These are phyloP conservation scores for Coemansia erecta DNA, from an alignment of 192 early-diverging fungal genomes.

Conservation along the genomic window DNA sequence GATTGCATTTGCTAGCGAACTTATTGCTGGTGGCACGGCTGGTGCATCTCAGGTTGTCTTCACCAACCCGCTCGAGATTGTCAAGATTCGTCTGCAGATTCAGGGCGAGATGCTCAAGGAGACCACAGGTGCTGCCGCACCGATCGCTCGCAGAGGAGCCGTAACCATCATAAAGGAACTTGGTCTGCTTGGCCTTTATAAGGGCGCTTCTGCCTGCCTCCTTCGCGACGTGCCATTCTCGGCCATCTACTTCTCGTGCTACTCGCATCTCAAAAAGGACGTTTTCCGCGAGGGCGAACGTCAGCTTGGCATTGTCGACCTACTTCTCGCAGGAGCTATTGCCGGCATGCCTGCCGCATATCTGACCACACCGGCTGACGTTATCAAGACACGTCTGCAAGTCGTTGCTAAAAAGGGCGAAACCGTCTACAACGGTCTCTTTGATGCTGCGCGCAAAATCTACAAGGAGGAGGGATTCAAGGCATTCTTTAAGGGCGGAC, in stretches of 20 bases:
- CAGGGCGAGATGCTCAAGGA: conserved; percentile 70
- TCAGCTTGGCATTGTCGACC: conserved; percentile 53
- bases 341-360: conserved; percentile 97
- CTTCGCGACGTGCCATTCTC: conserved; percentile 96
- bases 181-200: conserved; percentile 91
- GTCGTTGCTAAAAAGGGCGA: conserved; percentile 88
- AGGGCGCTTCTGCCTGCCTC: conserved; percentile 89
- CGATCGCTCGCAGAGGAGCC: conserved; percentile 65
- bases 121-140: conserved; percentile 30
- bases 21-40: conserved; percentile 82
- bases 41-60: conserved; percentile 89
- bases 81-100: conserved; percentile 95
- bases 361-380: conserved; percentile 95
- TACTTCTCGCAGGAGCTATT: conserved; percentile 85
- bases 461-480: conserved; percentile 85
- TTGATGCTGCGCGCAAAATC: conserved; percentile 86
- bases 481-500: conserved; percentile 97
- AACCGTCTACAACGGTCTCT: conserved; percentile 80
- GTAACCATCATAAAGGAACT: conserved; percentile 85
- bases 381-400: conserved; percentile 97
- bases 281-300: conserved; percentile 86
- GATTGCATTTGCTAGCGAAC: conserved; percentile 74
- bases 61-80: conserved; percentile 97
- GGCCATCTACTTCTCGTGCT: conserved; percentile 95
- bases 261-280: conserved; percentile 95